phyloP scores from a whole-genome alignment of 2,329 filamentous ascomycete genomes.

The Fusarium transvaalense region DNA sequence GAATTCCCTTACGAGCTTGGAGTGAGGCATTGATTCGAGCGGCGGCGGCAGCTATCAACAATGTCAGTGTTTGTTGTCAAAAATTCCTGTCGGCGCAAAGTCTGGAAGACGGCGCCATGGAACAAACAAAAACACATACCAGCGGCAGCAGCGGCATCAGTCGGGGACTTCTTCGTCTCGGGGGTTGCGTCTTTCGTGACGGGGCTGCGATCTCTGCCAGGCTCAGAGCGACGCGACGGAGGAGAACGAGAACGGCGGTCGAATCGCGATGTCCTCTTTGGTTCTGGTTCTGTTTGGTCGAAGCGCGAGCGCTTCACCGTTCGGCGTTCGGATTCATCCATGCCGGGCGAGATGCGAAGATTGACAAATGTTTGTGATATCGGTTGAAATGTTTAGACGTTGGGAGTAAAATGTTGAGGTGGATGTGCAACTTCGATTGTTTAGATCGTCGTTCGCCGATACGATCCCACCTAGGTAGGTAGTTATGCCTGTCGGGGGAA shows the following conservation, averaged over 20 bases:
- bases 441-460: conserved; percentile 1
- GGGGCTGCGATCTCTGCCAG: conserved; percentile 83
- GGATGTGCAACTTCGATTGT: neutral
- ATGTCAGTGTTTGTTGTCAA: conserved; percentile 10
- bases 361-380: conserved; percentile 1
- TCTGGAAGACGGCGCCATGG: conserved; percentile 8
- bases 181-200: conserved; percentile 62
- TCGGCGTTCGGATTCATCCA: conserved; percentile 83
- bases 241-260: conserved; percentile 93
- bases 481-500: neutral
- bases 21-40: conserved; percentile 88
- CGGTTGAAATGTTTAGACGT: neutral
- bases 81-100: neutral
- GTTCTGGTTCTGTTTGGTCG: conserved; percentile 88
- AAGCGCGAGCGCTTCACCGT: conserved; percentile 89
- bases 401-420: neutral
- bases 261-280: conserved; percentile 82
- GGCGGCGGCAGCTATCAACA: conserved; percentile 79
- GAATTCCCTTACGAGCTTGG: conserved; percentile 87
- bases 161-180: conserved; percentile 62
- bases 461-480: neutral
- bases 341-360: conserved; percentile 21
- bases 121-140: conserved; percentile 63
- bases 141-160: conserved; percentile 81
- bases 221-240: conserved; percentile 73